Evolutionary conservation across 768 basidiomycete genomes (phyloP), one percentile per base, ranked within the genome.

Genomic region (Agaricus sinodeliciosus): DNA sequence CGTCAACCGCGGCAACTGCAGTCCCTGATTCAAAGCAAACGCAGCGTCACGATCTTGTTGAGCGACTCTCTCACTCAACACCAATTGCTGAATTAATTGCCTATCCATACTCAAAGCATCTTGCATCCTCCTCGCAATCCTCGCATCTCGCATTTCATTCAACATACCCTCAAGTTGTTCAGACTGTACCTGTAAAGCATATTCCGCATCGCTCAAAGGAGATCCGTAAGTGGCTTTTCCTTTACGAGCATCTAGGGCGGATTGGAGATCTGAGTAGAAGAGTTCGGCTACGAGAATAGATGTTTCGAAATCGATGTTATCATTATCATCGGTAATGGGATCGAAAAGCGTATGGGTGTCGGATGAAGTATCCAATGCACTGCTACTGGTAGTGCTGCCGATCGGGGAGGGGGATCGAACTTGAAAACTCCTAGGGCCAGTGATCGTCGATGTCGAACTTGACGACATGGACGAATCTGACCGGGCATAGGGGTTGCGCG

Each of bases 31-130:
- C 4, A 75, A 58, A 4, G 75, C 68, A 35, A 71, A 41, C 3
- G 78, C 76, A 19, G 71, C 72, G 3, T 51, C 58, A 31, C 69
- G 71, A 57, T 81, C 77, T 27, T 76, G 73, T 0, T 53, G 55
- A 5, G 73, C 71, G 5, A 65, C 70, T 26, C 60, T 63, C 49
- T 81, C 72, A 9, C 69, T 57, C 1, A 66, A 55, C 1, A 48
- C 51, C 6, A 70, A 45, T 0, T 67, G 67, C 13, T 62, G 43
- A 0, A 81, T 56, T 9, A 70, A 59, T 3, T 54, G 55, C 0
- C 52, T 61, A 45, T 77, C 75, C 0, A 61, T 58, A 15, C 63
- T 63, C n/a, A 76, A 57, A 3, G 77, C 75, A 4, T 58, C 58
- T n/a, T 67, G 68, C 8, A 81, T 56, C 52, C 74, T 78, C 49